Evolutionary conservation across 768 basidiomycete species (phyloP).

Genomic region (Lactarius quietus): DNA sequence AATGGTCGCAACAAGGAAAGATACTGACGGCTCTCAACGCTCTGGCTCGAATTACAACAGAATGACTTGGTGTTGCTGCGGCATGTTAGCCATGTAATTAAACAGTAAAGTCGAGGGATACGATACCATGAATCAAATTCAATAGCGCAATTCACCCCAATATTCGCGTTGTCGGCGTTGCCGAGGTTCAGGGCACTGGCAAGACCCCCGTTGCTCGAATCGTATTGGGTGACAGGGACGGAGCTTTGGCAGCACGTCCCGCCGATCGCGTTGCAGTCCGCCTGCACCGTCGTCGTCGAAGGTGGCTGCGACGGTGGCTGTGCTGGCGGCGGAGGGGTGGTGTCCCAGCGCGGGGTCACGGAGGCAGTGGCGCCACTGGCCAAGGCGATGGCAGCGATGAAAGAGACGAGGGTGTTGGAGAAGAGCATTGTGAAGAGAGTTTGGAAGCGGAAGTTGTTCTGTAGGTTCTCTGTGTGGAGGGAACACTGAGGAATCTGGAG

Average conservation of each 20-base stretch:
- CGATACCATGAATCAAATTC: too few species aligned
- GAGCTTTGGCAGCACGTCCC: too few species aligned
- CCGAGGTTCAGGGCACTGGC: too few species aligned
- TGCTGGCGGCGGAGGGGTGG: too few species aligned
- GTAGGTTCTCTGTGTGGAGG: background rate
- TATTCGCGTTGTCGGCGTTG: too few species aligned
- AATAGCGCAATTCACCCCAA: too few species aligned
- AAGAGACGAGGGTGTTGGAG: background rate
- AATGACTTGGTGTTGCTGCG: background rate
- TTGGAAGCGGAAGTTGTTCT: background rate
- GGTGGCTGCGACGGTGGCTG: too few species aligned
- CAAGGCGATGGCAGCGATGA: background rate
- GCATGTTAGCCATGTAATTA: background rate
- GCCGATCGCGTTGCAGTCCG: too few species aligned
- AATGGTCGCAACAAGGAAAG: background rate
- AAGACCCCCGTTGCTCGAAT: too few species aligned
- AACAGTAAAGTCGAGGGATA: too few species aligned
- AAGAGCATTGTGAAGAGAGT: background rate
- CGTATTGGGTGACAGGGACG: too few species aligned
- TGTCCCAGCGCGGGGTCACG: background rate
- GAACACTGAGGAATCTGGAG: background rate
- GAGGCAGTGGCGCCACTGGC: background rate
- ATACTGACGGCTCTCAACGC: background rate
- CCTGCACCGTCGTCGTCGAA: too few species aligned
- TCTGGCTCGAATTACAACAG: background rate